Evolutionary conservation across 495 filamentous ascomycete genomes (phyloP).

Genomic region (Annulohypoxylon nitens): DNA sequence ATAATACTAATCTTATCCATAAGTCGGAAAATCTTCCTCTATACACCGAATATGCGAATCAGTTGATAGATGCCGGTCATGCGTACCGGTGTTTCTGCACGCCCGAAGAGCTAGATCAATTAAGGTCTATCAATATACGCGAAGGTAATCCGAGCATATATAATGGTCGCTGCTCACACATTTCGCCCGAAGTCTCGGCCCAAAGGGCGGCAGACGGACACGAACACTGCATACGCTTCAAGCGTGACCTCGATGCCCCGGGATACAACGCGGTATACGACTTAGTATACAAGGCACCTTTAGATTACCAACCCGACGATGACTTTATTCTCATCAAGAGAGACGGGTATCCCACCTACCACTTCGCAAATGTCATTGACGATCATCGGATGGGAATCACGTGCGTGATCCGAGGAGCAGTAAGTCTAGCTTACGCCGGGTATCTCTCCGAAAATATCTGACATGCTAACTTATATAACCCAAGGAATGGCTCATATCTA

Average conservation of each 20-base stretch:
- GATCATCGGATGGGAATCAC: constrained; percentile 95
- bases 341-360: constrained; percentile 94
- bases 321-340: constrained; percentile 86
- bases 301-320: constrained; percentile 56
- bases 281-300: constrained; percentile 78
- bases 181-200: constrained; percentile 76
- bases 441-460: neutral
- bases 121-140: constrained; percentile 70
- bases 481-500: constrained; percentile 94
- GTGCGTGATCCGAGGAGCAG: constrained; percentile 90
- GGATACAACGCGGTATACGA: constrained; percentile 78
- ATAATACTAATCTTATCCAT: constrained; percentile 33
- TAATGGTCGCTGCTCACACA: constrained; percentile 78
- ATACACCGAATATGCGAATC: constrained; percentile 78
- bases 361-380: constrained; percentile 96
- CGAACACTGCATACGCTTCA: constrained; percentile 81
- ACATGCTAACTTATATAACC: constrained; percentile 70
- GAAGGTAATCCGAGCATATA: constrained; percentile 76
- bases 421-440: constrained; percentile 54
- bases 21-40: constrained; percentile 83
- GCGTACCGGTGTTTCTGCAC: constrained; percentile 97
- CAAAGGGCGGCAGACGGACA: constrained; percentile 75
- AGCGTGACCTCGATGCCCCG: constrained; percentile 67
- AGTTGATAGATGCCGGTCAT: constrained; percentile 75
- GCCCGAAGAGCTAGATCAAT: constrained; percentile 72